Base-by-base conservation (phyloP, 2,329 filamentous ascomycete species). In the Meredithiella fracta region DNA sequence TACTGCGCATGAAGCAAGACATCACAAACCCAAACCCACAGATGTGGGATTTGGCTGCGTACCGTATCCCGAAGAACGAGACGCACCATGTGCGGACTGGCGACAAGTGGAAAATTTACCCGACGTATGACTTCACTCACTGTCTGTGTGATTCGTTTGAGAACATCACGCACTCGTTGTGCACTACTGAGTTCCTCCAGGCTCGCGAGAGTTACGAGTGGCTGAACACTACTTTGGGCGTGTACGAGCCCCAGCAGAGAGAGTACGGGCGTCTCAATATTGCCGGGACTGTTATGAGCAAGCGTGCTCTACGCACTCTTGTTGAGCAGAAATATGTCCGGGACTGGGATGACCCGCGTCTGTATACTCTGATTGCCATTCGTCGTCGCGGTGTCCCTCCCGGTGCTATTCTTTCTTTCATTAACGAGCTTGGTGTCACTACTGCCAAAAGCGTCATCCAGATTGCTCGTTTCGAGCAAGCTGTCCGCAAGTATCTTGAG, bases 11-110 rank as follows among this genome's bases (percentile, higher is more conserved):
- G 90, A 94, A 94, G 73, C 87, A 94, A 74, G 79, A 88, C 61
- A 86, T 87, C 60, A 78, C 79, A 53, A 83, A 84, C 63, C 83
- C 84, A 29, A 96, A 96, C 67, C 89, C 90, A 5, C 87, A 94
- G 69, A 90, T 95, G 86, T 96, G 91, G 91, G 91, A 97, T 73
- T 71, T 95, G 55, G 86, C 86, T 1, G 91, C 91, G 15, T 97
- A 95, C 69, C 81, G 91, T 59, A 83, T 97, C 56, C 76, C 88
- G 59, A 78, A 84, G 63, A 81, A 86, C 44, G 70, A 78, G 58
- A 74, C 74, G 59, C 76, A 81, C 47, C 88, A 94, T 66, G 81
- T 87, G 68, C 79, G 86, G 37, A 94, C 90, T 0, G 87, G 86
- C 29, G 73, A 78, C 61, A 81, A 84, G 65, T 97, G 90, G 89